Evolutionary conservation across 768 basidiomycete species (phyloP).

Genomic region (Sporobolomyces roseus): DNA sequence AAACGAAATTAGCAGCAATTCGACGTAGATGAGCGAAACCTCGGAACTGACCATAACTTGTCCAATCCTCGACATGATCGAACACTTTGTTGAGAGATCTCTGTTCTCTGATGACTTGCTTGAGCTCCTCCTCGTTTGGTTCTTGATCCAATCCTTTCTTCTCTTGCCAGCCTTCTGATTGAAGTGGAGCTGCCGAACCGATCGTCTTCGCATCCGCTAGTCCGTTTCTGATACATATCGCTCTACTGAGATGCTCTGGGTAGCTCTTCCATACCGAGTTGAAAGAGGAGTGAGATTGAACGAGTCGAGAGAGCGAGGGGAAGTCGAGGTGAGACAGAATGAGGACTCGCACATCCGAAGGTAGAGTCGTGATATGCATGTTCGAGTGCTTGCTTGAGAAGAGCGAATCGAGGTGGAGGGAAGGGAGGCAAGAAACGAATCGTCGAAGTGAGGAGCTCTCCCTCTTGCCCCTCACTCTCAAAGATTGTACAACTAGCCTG

Average conservation of each 20-base stretch:
- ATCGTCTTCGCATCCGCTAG: constrained; percentile 12
- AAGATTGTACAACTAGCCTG: no score
- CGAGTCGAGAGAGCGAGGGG: background rate
- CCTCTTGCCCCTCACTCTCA: no score
- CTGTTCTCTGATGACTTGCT: constrained; percentile 3
- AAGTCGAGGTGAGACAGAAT: constrained; percentile 14
- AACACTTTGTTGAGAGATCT: background rate
- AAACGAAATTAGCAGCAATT: background rate
- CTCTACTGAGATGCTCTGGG: constrained; percentile 7
- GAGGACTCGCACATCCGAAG: constrained; percentile 4
- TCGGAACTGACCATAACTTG: background rate
- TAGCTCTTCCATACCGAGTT: background rate
- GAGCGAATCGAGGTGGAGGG: background rate
- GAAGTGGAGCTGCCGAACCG: background rate
- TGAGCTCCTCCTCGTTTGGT: background rate
- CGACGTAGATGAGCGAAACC: background rate
- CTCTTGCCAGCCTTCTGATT: background rate
- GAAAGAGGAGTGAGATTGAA: constrained; percentile 2
- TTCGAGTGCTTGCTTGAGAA: background rate
- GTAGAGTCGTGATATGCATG: constrained; percentile 6
- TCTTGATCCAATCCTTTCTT: background rate
- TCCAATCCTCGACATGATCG: background rate
- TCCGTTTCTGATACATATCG: constrained; percentile 1
- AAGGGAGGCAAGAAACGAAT: background rate
- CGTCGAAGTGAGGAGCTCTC: no score